Conservation (phyloP, 805 yeast genomes). For the Cyberlindnera americana region DNA sequence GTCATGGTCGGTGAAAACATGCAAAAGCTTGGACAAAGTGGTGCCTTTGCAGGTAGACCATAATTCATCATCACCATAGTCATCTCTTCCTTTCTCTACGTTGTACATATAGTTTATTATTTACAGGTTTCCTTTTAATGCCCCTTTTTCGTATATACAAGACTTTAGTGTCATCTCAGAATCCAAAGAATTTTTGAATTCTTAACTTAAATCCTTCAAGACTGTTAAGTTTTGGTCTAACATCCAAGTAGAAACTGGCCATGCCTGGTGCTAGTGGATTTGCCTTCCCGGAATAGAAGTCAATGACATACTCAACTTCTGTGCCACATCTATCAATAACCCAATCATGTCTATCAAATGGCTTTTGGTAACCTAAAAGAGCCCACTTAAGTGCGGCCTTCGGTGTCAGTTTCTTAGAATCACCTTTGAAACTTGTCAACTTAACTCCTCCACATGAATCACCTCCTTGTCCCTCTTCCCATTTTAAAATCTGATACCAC, state of each 20-base stretch:
- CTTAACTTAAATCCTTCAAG: constrained; percentile 79
- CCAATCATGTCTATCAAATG: constrained; percentile 98
- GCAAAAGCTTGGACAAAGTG: constrained; percentile 48
- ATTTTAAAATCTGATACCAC: constrained; percentile 76
- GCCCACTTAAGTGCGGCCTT: constrained; percentile 66
- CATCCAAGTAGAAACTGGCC: constrained; percentile 76
- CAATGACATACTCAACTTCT: constrained; percentile 85
- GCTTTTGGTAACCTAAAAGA: constrained; percentile 65
- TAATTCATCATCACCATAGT: no score
- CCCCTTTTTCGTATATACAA: neutral
- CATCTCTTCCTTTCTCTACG: neutral
- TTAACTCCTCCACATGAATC: constrained; percentile 81
- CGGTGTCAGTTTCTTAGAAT: constrained; percentile 81
- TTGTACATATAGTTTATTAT: neutral
- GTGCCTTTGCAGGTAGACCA: constrained; percentile 33
- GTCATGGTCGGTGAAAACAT: constrained; percentile 87
- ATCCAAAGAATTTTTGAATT: constrained; percentile 56
- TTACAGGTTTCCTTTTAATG: no score
- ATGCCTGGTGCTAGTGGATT: constrained; percentile 41
- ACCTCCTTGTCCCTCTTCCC: constrained; percentile 68
- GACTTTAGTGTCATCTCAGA: constrained; percentile 20
- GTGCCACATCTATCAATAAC: constrained; percentile 78
- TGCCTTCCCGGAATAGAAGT: constrained; percentile 67
- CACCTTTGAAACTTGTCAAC: constrained; percentile 85
- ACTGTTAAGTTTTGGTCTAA: constrained; percentile 83